These are phyloP conservation scores for Microascus cirrosus DNA, from an alignment of 2,329 filamentous ascomycete species.

Conservation along the genomic window DNA sequence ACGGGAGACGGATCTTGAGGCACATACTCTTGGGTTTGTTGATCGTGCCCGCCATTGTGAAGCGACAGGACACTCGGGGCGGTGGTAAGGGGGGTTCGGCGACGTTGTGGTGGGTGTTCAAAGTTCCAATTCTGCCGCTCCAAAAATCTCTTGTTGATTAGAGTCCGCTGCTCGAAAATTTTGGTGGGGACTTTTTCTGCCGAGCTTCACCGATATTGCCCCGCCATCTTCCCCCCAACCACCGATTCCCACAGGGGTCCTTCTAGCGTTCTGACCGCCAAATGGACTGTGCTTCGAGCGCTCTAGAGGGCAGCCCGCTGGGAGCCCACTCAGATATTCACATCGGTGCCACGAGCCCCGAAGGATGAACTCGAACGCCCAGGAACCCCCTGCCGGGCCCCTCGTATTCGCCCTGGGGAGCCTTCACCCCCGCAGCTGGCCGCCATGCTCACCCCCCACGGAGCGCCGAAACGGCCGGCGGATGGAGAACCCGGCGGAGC, in stretches of 20 bases:
- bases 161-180: constrained; percentile 1
- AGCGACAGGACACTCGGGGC: not conserved
- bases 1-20: no score
- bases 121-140: not conserved
- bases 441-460: not conserved
- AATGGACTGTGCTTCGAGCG: no score
- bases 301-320: no score
- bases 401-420: not conserved
- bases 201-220: constrained; percentile 4
- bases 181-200: constrained; percentile 9
- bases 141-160: not conserved
- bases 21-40: constrained; percentile 42
- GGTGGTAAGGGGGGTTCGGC: not conserved
- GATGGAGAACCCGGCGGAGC: not conserved
- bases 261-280: no score
- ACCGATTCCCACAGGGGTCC: not conserved
- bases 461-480: not conserved
- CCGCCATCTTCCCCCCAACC: not conserved
- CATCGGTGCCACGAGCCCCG: no score
- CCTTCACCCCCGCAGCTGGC: not conserved
- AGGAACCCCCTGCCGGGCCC: no score
- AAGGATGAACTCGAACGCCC: no score
- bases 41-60: constrained; percentile 39
- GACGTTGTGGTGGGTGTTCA: not conserved
- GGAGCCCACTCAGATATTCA: no score